These are phyloP conservation scores for Cyberlindnera japonica DNA, from an alignment of 805 yeast species.

Conservation along the genomic window DNA sequence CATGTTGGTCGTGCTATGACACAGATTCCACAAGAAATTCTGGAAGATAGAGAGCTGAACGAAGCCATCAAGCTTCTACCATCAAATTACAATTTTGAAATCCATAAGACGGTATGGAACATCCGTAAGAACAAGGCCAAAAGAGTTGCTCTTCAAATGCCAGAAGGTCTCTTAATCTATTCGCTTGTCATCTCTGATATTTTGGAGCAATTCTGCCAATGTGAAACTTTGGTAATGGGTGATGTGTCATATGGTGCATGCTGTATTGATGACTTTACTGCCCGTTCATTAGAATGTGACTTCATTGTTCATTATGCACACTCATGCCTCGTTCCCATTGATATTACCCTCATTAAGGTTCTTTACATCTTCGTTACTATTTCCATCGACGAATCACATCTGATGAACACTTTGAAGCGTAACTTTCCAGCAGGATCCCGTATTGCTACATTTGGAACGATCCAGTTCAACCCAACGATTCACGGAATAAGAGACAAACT, in stretches of 20 bases:
- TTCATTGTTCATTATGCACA: constrained; percentile 96
- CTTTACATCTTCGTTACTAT: constrained; percentile 95
- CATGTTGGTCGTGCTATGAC: constrained; percentile 62
- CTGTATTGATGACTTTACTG: constrained; percentile 95
- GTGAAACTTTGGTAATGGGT: constrained; percentile 93
- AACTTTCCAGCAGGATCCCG: constrained; percentile 64
- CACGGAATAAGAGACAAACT: constrained; percentile 69
- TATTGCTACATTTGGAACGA: constrained; percentile 89
- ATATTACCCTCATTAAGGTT: constrained; percentile 84
- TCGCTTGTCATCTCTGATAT: constrained; percentile 89
- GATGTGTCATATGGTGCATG: constrained; percentile 99
- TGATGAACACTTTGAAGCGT: constrained; percentile 67
- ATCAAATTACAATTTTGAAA: constrained; percentile 89
- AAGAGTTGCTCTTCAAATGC: constrained; percentile 94
- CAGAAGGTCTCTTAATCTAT: constrained; percentile 89
- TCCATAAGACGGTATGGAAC: constrained; percentile 95
- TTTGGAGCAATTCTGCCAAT: constrained; percentile 82
- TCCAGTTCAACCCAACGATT: constrained; percentile 93
- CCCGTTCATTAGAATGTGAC: constrained; percentile 89
- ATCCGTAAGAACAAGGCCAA: constrained; percentile 69
- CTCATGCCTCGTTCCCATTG: constrained; percentile 94
- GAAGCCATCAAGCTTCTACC: constrained; percentile 81
- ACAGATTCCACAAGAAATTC: constrained; percentile 84
- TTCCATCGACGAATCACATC: constrained; percentile 77
- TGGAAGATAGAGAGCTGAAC: constrained; percentile 76